These are phyloP conservation scores for Penicillium macrosclerotiorum DNA, from an alignment of 495 filamentous ascomycete species.

Conservation along the genomic window DNA sequence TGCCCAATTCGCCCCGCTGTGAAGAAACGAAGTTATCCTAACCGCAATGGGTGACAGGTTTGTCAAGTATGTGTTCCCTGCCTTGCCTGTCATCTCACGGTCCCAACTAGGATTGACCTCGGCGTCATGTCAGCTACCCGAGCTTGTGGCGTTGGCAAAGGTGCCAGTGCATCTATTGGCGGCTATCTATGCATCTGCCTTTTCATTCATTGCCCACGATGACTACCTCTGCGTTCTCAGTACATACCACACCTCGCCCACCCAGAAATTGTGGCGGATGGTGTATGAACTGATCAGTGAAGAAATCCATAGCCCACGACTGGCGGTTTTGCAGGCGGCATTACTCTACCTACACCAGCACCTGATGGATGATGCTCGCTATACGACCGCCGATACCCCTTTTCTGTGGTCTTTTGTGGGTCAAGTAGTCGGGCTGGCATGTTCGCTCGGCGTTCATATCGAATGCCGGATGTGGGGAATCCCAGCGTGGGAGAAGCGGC, in stretches of 20 bases:
- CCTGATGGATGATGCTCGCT: slow-evolving; percentile 19
- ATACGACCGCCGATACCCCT: slow-evolving; percentile 27
- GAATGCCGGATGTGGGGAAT: slow-evolving; percentile 89
- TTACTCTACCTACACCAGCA: slow-evolving; percentile 32
- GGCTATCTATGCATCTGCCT: slow-evolving; percentile 35
- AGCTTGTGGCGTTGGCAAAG: slow-evolving; percentile 15
- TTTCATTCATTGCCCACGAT: slow-evolving; percentile 34
- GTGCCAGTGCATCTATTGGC: slow-evolving; percentile 33
- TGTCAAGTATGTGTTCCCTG: slow-evolving; percentile 31
- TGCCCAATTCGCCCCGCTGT: too few species aligned
- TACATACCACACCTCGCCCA: slow-evolving; percentile 28
- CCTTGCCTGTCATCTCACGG: slow-evolving; percentile 30
- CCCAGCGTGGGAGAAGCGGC: slow-evolving; percentile 78
- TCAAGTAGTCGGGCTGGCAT: slow-evolving; percentile 31
- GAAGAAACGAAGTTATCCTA: too few species aligned
- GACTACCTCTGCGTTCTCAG: slow-evolving; percentile 30
- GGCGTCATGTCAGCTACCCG: slow-evolving; percentile 16
- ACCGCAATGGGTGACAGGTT: too few species aligned
- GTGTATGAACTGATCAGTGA: slow-evolving; percentile 31
- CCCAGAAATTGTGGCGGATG: slow-evolving; percentile 31
- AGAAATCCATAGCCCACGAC: slow-evolving; percentile 35
- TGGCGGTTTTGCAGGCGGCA: slow-evolving; percentile 34
- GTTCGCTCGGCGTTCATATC: slow-evolving; percentile 71
- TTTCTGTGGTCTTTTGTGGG: slow-evolving; percentile 40
- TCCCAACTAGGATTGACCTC: slow-evolving; percentile 26